Base-by-base conservation (phyloP, 257 asterid genomes). In the Salvia rosmarinus region DNA sequence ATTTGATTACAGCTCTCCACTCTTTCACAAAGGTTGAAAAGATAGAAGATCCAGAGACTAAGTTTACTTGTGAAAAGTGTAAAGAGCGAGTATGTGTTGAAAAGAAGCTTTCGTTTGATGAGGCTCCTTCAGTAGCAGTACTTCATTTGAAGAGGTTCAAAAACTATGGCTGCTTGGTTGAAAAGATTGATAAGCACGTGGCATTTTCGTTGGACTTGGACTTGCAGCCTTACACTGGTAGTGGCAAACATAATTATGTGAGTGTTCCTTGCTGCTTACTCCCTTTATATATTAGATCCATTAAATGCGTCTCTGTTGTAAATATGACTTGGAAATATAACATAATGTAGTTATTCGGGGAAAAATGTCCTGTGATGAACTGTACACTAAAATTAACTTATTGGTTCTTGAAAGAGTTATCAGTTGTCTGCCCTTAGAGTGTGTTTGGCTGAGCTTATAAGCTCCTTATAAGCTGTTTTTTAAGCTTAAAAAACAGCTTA, bases 101-200 rank as follows among this genome's bases (percentile, higher is more conserved):
- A 83, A 91, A 91, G 77, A 96, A 94, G 69, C 93, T 91, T 74
- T 65, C 82, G 77, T 79, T 91, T 78, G 95, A 89, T 25, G 84
- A 84, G 80, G 79, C 72, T 70, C 96, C 99, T 51, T 69, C 88
- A 13, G 87, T 91, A 62, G 92, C 89, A 58, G 83, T 85, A 55
- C 85, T 94, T 68, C 97, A 94, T 76, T 73, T 94, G 80, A 94
- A 94, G 89, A 91, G 99, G 77, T 94, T 94, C 80, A 84, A 89
- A 82, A 88, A 76, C 63, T 93, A 91, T 60, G 99, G 96, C 57
- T 74, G 84, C 73, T 68, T 74, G 56, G 96, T 91, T 37, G 87
- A 94, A 75, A 94, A 91, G 82, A 84, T 94, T 76, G 96, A 94
- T 75, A 91, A 86, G 60, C 88, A 79, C 71, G 90, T 94, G 5